These are phyloP conservation scores for Hemisphaericaspora subhashii DNA, from an alignment of 1,139 yeast genomes.

Conservation along the genomic window DNA sequence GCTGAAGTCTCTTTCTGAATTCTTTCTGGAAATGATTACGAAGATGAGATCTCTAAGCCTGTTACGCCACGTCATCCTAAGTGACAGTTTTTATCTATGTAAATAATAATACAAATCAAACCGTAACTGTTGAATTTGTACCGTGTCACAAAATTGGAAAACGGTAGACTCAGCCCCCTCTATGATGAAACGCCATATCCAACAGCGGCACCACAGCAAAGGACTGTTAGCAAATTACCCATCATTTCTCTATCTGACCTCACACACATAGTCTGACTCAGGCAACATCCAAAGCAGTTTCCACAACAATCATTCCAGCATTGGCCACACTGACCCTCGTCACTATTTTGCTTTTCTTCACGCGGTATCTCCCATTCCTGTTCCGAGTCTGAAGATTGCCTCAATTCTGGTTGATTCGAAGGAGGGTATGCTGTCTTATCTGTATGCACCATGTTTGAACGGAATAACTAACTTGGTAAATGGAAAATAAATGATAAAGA, in stretches of 20 bases:
- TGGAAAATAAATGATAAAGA: neutral
- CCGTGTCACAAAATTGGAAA: neutral
- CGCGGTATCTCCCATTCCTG: slow-evolving; percentile 21
- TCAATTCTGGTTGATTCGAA: slow-evolving; percentile 8
- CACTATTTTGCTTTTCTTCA: slow-evolving; percentile 15
- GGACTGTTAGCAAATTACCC: slow-evolving; percentile 14
- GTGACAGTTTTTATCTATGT: neutral
- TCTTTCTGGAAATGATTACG: too few species aligned
- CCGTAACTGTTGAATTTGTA: too few species aligned
- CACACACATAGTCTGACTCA: slow-evolving; percentile 16
- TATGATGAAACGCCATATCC: slow-evolving; percentile 5
- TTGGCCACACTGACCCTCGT: slow-evolving; percentile 7
- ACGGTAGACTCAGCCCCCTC: neutral
- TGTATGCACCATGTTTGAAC: neutral
- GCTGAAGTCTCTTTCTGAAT: too few species aligned
- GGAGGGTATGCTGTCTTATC: slow-evolving; percentile 13
- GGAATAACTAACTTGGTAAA: neutral
- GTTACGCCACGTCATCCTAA: too few species aligned
- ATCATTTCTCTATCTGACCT: slow-evolving; percentile 16
- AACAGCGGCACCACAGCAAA: slow-evolving; percentile 16
- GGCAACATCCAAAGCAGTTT: slow-evolving; percentile 20
- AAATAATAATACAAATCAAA: too few species aligned
- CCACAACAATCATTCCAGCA: slow-evolving; percentile 18
- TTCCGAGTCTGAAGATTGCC: slow-evolving; percentile 11
- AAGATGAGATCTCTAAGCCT: too few species aligned